A percentile compares a stretch with the other conserved stretches of the same genome.
Conservation (phyloP, 352 stramenopile genomes). For the Pythium phragmiticola region DNA sequence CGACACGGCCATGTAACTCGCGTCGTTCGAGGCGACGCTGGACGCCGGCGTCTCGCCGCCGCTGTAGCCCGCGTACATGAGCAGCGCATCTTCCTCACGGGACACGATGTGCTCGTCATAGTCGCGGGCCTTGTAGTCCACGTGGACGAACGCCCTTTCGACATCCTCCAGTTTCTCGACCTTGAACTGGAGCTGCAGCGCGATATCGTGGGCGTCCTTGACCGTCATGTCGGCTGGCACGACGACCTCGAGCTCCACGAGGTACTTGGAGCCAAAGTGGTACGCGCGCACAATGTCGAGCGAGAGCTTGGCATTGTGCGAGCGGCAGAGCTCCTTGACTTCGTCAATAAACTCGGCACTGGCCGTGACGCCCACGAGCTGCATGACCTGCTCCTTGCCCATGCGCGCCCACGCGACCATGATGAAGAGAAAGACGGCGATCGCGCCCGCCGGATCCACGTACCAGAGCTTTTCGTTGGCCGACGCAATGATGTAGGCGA, state of each 20-base stretch:
- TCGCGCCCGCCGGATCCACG: slow-evolving; percentile 90
- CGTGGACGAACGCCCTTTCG: slow-evolving; percentile 91
- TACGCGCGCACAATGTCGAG: slow-evolving; percentile 92
- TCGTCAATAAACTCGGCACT: slow-evolving; percentile 90
- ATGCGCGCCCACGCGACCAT: slow-evolving; percentile 91
- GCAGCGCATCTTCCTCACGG: slow-evolving; percentile 51
- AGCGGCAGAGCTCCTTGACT: slow-evolving; percentile 74
- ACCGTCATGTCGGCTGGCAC: slow-evolving; percentile 89
- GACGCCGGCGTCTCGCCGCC: slow-evolving; percentile 25
- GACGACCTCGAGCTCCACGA: slow-evolving; percentile 94
- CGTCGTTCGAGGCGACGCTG: slow-evolving; percentile 1
- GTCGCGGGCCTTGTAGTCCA: slow-evolving; percentile 88
- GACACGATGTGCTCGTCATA: slow-evolving; percentile 80
- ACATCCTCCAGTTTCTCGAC: slow-evolving; percentile 85
- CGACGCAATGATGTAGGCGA: slow-evolving; percentile 61
- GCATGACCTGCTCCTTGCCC: slow-evolving; percentile 90
- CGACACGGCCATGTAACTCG: slow-evolving; percentile 7
- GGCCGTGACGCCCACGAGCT: slow-evolving; percentile 68
- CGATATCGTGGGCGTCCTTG: slow-evolving; percentile 92
- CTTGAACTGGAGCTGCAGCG: slow-evolving; percentile 90
- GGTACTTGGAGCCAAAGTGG: slow-evolving; percentile 94
- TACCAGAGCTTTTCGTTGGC: slow-evolving; percentile 72
- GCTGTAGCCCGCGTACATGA: slow-evolving; percentile 33
- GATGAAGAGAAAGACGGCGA: slow-evolving; percentile 93
- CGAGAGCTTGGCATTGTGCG: slow-evolving; percentile 65